A percentile compares a stretch with the other conserved stretches of the same genome.
phyloP scores from a whole-genome alignment of 2,329 filamentous ascomycete genomes.

The Ophioceras dolichostomum region DNA sequence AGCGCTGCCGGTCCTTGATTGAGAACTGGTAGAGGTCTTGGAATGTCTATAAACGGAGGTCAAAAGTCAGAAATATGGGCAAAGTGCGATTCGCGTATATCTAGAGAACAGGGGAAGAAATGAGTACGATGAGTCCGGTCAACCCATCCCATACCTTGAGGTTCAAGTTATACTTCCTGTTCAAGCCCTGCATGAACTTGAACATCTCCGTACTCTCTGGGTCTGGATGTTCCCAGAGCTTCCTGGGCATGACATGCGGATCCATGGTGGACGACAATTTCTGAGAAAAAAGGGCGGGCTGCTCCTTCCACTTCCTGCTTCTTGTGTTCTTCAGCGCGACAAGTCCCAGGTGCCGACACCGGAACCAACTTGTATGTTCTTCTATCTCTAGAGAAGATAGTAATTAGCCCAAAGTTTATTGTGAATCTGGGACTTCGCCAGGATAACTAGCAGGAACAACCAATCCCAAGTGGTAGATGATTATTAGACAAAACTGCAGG shows the following conservation, averaged over 20 bases:
- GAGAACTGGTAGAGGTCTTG: constrained; percentile 61
- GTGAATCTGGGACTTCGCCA: neutral
- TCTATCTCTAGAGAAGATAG: too few relatives aligned
- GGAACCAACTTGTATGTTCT: too few relatives aligned
- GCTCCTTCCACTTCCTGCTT: neutral
- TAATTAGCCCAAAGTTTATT: too few relatives aligned
- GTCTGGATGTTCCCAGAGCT: constrained; percentile 56
- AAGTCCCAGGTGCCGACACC: neutral
- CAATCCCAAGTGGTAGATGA: too few relatives aligned
- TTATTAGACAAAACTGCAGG: too few relatives aligned
- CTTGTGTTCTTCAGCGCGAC: neutral
- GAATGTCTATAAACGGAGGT: constrained; percentile 38
- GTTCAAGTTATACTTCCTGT: constrained; percentile 39
- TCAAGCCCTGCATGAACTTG: constrained; percentile 53
- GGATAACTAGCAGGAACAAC: neutral
- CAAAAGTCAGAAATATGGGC: neutral
- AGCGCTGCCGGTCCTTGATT: constrained; percentile 44
- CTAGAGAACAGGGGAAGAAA: neutral
- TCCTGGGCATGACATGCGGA: constrained; percentile 29
- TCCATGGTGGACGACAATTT: neutral
- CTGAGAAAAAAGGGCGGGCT: neutral
- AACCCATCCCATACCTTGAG: constrained; percentile 46
- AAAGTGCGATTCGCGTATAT: constrained; percentile 2
- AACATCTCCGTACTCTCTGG: constrained; percentile 53
- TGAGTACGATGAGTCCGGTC: neutral